Percentiles rank a stretch among this genome's conserved stretches.
Evolutionary conservation across 1,139 yeast species (phyloP).

Genomic region (Debaryomyces psychrophilus): DNA sequence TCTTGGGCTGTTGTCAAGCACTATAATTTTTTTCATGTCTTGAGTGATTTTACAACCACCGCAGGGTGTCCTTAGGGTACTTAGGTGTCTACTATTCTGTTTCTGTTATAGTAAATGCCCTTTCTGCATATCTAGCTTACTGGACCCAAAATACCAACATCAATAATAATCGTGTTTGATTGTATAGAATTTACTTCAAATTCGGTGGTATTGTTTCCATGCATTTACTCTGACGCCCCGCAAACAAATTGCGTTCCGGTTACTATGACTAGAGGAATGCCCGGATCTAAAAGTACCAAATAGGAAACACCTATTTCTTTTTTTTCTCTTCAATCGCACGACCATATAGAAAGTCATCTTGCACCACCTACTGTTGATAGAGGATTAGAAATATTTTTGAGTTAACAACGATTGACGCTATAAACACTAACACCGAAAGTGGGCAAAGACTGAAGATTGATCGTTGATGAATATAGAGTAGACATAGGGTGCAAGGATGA

Average conservation of each 20-base stretch:
- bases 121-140: background rate
- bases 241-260: background rate
- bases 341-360: conserved; percentile 3
- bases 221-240: background rate
- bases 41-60: too few species aligned
- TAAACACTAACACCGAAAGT: background rate
- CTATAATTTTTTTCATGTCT: too few species aligned
- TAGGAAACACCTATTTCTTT: background rate
- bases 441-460: background rate
- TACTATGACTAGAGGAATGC: background rate
- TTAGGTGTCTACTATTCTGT: too few species aligned
- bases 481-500: conserved; percentile 16
- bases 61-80: too few species aligned
- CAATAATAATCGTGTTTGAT: background rate
- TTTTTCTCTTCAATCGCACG: conserved; percentile 3
- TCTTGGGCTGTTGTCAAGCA: too few species aligned
- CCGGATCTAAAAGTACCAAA: background rate
- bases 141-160: background rate
- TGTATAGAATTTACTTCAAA: background rate
- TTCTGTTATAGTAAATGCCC: background rate
- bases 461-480: background rate
- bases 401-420: background rate
- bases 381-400: background rate
- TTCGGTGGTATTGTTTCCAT: background rate
- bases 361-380: background rate